Percentiles rank a stretch among this genome's conserved stretches.
These are phyloP conservation scores for Sporothrix mexicana DNA, from an alignment of 2,329 filamentous ascomycete genomes.

Conservation along the genomic window DNA sequence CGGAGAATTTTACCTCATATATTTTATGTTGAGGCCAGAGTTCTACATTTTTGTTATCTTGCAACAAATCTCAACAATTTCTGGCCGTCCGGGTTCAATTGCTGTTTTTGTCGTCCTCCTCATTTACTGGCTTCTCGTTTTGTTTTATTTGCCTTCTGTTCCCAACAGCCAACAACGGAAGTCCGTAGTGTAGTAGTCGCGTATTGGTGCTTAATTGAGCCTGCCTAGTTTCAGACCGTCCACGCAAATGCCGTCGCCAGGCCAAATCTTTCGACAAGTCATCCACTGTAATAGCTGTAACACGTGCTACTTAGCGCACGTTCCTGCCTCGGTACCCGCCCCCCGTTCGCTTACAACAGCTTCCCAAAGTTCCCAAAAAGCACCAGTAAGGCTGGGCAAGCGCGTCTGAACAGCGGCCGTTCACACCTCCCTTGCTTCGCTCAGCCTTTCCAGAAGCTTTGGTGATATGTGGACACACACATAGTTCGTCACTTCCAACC, in stretches of 20 bases:
- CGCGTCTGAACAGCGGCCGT: neutral
- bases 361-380: neutral
- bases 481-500: neutral
- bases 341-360: too few species aligned
- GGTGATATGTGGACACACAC: neutral
- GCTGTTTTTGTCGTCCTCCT: neutral
- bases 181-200: too few species aligned
- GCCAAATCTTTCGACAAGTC: neutral
- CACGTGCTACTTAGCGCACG: slow-evolving; percentile 4
- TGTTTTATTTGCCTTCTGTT: neutral
- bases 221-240: slow-evolving; percentile 14
- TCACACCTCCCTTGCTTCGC: neutral
- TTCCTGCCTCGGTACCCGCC: slow-evolving; percentile 18
- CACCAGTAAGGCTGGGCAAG: slow-evolving; percentile 6
- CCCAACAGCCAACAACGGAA: neutral
- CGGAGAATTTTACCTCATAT: neutral
- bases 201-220: neutral
- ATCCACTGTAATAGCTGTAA: neutral
- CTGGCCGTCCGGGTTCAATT: neutral
- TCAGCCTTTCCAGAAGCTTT: slow-evolving; percentile 13
- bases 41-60: neutral
- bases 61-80: neutral
- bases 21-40: neutral
- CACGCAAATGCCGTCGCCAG: neutral
- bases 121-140: neutral